Evolutionary conservation across 2,329 filamentous ascomycete species (phyloP).

Genomic region (Lecanicillium sp.): DNA sequence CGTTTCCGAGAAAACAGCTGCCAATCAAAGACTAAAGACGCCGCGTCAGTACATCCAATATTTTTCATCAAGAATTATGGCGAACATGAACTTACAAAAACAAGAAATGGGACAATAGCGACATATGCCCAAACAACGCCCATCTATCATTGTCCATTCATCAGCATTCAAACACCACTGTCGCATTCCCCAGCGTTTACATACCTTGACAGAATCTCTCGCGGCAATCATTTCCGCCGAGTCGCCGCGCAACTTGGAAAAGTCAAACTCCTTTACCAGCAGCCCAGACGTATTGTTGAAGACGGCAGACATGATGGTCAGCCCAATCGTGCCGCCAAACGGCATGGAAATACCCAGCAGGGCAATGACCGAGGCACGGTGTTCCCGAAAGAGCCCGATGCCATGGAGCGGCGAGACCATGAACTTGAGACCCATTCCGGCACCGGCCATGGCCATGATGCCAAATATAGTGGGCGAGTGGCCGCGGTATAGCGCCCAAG

Average conservation of each 20-base stretch:
- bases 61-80: too few species aligned
- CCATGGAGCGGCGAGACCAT: conserved; percentile 58
- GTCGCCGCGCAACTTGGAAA: conserved; percentile 14
- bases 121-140: conserved; percentile 62
- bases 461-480: conserved; percentile 47
- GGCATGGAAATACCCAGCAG: conserved; percentile 52
- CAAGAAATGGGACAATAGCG: conserved; percentile 51
- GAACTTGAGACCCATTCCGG: conserved; percentile 55
- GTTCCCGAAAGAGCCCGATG: conserved; percentile 51
- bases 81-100: conserved; percentile 24
- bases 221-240: conserved; percentile 9
- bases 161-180: too few species aligned
- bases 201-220: conserved; percentile 20
- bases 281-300: conserved; percentile 51
- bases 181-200: conserved; percentile 22
- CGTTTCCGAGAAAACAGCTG: conserved; percentile 22
- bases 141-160: conserved; percentile 16
- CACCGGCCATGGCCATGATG: conserved; percentile 58
- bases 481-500: conserved; percentile 45
- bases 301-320: conserved; percentile 61
- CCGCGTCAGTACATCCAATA: too few species aligned
- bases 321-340: conserved; percentile 56
- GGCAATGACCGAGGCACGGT: conserved; percentile 51
- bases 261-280: conserved; percentile 15
- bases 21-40: conserved; percentile 19